Base-by-base conservation (phyloP, 495 filamentous ascomycete genomes). In the Neurospora cerealis region DNA sequence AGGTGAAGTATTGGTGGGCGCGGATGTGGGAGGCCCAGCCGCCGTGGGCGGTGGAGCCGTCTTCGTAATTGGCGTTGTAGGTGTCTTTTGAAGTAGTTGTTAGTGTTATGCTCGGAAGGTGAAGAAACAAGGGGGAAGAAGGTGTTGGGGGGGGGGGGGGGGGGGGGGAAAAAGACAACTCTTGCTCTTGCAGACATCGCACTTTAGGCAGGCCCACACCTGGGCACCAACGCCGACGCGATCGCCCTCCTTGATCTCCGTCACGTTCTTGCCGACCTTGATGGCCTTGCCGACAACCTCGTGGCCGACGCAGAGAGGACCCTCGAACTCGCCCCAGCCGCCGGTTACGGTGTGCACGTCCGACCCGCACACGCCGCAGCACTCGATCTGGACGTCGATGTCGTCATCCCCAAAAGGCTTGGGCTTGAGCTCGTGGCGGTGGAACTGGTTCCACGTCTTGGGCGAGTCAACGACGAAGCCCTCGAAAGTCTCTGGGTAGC, bases 161-260 rank as follows among this genome's bases (percentile, higher is more conserved):
- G 19, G 24, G 42, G 32, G 38, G 13, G 21, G 46, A 17, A 13
- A 19, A 37, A 70, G 37, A 70, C 42, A 3, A n/a, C n/a, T 92
- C 69, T 89, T 72, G 70, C 42, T 76, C 69, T 81, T 81, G 77
- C 83, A 84, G 40, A 78, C 70, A 10, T 73, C 74, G 75, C 89
- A 80, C 87, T 81, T 87, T 81, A 94, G 81, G 80, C 92, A 93
- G 40, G 90, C 87, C 83, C 88, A 88, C 62, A 92, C 88, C 82
- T 94, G 92, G 5, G 93, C 91, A 46, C 93, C 93, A 4, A 95
- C 90, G 60, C 93, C 93, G 41, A 93, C 93, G 62, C 93, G 89
- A 77, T 94, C 90, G 60, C 93, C 93, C 74, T 89, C 84, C 77
- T 93, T 92, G 79, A 93, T 83, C 42, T 75, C 73, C 41, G 76